Percentiles rank a stretch among this genome's conserved stretches.
These are phyloP conservation scores for Sporothrix pallida DNA, from an alignment of 2,329 filamentous ascomycete species.

Conservation along the genomic window DNA sequence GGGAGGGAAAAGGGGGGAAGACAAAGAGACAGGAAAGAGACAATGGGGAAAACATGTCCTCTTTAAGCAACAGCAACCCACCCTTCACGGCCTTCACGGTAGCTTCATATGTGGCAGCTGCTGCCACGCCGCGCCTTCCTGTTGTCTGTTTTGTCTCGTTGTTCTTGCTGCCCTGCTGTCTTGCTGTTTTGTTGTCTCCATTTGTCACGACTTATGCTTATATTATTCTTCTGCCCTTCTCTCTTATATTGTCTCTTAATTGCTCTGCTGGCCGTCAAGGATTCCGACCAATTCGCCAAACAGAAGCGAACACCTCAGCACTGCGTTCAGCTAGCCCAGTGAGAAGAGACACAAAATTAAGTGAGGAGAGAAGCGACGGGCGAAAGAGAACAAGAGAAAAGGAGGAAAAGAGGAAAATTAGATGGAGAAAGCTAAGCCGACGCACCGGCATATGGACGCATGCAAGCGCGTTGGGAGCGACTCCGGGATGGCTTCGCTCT, in stretches of 20 bases:
- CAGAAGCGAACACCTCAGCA: conserved; percentile 34
- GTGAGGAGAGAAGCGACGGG: not conserved
- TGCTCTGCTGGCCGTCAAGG: conserved; percentile 36
- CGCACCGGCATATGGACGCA: conserved; percentile 17
- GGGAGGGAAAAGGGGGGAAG: conserved; percentile 16
- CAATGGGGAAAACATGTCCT: conserved; percentile 32
- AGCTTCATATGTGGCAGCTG: not conserved
- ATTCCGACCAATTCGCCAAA: conserved; percentile 36
- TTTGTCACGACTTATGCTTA: not conserved
- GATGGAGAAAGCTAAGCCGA: conserved; percentile 13
- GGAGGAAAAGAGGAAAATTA: not conserved
- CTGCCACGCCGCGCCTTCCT: not conserved
- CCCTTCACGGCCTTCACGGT: not conserved
- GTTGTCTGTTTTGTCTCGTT: not conserved
- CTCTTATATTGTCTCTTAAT: conserved; percentile 13
- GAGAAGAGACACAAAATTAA: not conserved
- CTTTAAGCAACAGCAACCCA: conserved; percentile 35
- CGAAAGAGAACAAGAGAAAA: too few species aligned
- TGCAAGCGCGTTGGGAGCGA: conserved; percentile 3
- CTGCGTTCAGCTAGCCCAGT: conserved; percentile 30
- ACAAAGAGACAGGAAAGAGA: conserved; percentile 23
- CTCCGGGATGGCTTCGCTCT: not conserved
- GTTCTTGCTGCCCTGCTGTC: not conserved
- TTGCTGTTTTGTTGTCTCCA: not conserved
- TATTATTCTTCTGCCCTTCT: not conserved